These are phyloP conservation scores for Penicillium brasilianum DNA, from an alignment of 2,329 filamentous ascomycete species.

Conservation along the genomic window DNA sequence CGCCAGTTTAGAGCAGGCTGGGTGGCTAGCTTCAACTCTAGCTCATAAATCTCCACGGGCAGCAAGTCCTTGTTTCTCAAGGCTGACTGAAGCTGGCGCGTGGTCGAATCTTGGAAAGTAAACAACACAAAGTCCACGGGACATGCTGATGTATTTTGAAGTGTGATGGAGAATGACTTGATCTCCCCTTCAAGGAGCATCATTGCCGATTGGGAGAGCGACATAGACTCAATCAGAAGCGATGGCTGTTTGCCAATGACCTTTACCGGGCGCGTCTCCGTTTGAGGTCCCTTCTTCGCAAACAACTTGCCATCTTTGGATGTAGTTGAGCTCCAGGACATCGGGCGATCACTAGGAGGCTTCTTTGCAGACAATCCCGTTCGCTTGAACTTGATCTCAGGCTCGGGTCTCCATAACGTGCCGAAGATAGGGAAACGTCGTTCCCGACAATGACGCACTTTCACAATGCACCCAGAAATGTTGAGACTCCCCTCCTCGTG, in stretches of 20 bases:
- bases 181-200: conserved; percentile 94
- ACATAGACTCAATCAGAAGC: conserved; percentile 74
- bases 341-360: conserved; percentile 51
- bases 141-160: conserved; percentile 78
- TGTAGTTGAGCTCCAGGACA: conserved; percentile 51
- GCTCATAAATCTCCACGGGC: conserved; percentile 80
- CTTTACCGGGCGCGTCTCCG: conserved; percentile 60
- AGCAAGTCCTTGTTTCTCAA: conserved; percentile 77
- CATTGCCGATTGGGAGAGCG: conserved; percentile 79
- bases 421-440: conserved; percentile 83
- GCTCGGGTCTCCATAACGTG: conserved; percentile 73
- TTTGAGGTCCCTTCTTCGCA: conserved; percentile 42
- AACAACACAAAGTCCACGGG: conserved; percentile 84
- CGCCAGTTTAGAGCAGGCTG: conserved; percentile 68
- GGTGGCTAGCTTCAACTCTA: conserved; percentile 77
- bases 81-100: conserved; percentile 74
- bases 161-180: conserved; percentile 74
- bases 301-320: conserved; percentile 43
- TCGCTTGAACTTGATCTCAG: conserved; percentile 75
- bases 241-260: conserved; percentile 82
- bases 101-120: conserved; percentile 88
- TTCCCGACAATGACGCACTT: conserved; percentile 79
- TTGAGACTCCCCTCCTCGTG: conserved; percentile 69
- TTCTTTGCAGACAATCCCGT: conserved; percentile 69
- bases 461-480: conserved; percentile 78